Base-by-base conservation (phyloP, 306 rosid species). In the Trifolium repens region DNA sequence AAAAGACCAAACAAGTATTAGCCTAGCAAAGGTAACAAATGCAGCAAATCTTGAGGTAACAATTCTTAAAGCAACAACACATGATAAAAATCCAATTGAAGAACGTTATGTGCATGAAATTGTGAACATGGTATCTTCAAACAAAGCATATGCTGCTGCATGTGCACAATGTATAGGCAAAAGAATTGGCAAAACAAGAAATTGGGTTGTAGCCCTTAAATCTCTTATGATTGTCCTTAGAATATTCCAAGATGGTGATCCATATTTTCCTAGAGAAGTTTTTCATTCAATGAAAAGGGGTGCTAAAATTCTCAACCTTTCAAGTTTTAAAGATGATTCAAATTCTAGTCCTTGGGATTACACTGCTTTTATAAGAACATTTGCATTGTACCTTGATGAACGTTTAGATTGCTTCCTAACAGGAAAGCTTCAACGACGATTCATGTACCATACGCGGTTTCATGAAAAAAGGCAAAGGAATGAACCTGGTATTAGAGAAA, bases 1-100 rank as follows among this genome's bases (percentile, higher is more conserved):
- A 52, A 94, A 94, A 68, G 99, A 94, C 78, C 97, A 94, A 49
- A 94, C 97, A 13, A 94, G 98, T 90, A 85, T 94, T 37, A 81
- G 99, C 88, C 79, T 94, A 4, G 96, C 96, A 7, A 94, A 87
- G 83, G 97, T 92, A 49, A 81, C 83, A 17, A 79, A 76, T 76
- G 87, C 90, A 11, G 86, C 87, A 49, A 88, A 83, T 77, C 83
- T 94, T 5, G 97, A 94, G 46, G 88, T 94, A 5, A 57, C 73
- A 7, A 72, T 94, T 74, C 89, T 91, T 19, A 87, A 83, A 35
- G 96, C 97, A 71, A 94, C 99, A 27, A 81, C 96, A 9, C 99
- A 88, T 69, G 96, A 90, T 44, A 88, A 84, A 37, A 74, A 66
- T 15, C 96, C 93, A 2, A 80, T 90, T 42, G 93, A 92, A 27